phyloP scores from a whole-genome alignment of 148 eudicot genomes.

The Chenopodium berlandieri region DNA sequence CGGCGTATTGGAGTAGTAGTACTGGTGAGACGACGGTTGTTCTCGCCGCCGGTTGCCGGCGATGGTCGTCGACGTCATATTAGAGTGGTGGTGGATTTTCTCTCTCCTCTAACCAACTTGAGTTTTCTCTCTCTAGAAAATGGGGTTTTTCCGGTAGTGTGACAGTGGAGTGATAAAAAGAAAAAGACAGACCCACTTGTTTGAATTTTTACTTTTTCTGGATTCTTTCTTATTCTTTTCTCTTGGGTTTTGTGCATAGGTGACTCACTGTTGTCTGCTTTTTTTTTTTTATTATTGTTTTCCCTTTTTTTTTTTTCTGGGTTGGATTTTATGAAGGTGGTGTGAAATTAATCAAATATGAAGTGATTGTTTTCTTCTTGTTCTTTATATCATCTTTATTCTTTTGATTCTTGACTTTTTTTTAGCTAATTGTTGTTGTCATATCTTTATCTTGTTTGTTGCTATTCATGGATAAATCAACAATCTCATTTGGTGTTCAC shows the following conservation, averaged over 20 bases:
- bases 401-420: background rate
- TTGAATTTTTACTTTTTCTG: background rate
- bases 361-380: background rate
- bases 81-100: background rate
- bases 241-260: background rate
- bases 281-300: background rate
- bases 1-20: constrained; percentile 46
- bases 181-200: background rate
- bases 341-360: background rate
- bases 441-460: background rate
- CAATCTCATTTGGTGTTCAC: background rate
- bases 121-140: too few species aligned
- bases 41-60: constrained; percentile 9
- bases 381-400: too few species aligned
- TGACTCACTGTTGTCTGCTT: constrained; percentile 12
- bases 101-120: background rate
- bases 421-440: background rate
- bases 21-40: constrained; percentile 28
- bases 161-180: background rate
- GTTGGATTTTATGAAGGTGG: background rate
- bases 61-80: constrained; percentile 11
- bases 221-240: background rate
- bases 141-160: background rate
- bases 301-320: background rate
- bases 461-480: background rate